These are phyloP conservation scores for Narthecium ossifragum DNA, from an alignment of 106 monocot species.

Conservation along the genomic window DNA sequence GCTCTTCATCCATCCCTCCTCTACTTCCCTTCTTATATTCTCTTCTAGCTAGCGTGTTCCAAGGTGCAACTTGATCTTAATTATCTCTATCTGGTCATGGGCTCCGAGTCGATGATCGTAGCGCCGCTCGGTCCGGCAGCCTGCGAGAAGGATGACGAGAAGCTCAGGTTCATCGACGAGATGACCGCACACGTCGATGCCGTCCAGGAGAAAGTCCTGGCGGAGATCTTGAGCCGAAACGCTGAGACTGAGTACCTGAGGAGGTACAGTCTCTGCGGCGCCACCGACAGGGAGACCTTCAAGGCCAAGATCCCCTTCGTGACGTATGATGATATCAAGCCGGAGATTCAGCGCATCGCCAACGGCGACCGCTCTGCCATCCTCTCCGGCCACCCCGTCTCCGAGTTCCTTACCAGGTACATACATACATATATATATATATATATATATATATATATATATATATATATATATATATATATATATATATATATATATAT, in stretches of 20 bases:
- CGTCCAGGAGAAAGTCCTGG: conserved; percentile 38
- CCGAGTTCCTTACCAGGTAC: conserved; percentile 65
- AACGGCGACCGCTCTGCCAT: conserved; percentile 60
- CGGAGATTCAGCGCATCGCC: conserved; percentile 54
- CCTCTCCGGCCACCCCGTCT: conserved; percentile 51
- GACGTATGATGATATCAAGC: conserved; percentile 50
- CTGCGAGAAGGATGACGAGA: conserved; percentile 42
- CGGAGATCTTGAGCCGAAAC: conserved; percentile 45
- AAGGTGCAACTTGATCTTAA: neutral
- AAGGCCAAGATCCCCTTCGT: conserved; percentile 45
- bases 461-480: too few relatives aligned
- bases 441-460: neutral
- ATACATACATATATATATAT: neutral
- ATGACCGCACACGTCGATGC: conserved; percentile 42
- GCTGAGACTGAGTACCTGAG: conserved; percentile 44
- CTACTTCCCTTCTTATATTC: neutral
- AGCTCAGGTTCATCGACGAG: conserved; percentile 52
- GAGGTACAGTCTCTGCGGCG: conserved; percentile 21
- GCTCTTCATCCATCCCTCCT: neutral
- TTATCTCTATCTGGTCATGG: conserved; percentile 45
- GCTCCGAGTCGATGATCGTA: neutral
- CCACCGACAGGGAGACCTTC: conserved; percentile 31
- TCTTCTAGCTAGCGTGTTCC: too few relatives aligned
- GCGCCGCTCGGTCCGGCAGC: conserved; percentile 19
- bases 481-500: too few relatives aligned